These are phyloP conservation scores for Clitocybe nebularis DNA, from an alignment of 1,284 basidiomycete genomes.

Conservation along the genomic window DNA sequence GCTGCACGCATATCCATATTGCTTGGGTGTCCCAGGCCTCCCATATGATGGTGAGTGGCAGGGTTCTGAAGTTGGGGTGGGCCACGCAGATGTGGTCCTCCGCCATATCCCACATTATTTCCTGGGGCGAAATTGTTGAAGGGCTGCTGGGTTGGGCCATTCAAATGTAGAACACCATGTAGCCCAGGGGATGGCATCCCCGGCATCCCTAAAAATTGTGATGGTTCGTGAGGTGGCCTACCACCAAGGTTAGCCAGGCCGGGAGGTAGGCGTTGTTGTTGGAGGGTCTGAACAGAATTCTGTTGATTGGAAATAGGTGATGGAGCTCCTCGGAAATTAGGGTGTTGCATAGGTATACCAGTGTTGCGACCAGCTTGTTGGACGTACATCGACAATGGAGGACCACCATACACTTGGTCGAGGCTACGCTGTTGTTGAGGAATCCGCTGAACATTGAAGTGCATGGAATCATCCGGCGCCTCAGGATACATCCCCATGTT, in stretches of 20 bases:
- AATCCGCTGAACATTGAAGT: constrained; percentile 56
- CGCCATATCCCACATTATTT: constrained; percentile 41
- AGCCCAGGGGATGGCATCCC: constrained; percentile 43
- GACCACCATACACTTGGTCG: constrained; percentile 56
- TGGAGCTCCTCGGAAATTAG: constrained; percentile 64
- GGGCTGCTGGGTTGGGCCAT: constrained; percentile 40
- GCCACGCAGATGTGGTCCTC: constrained; percentile 47
- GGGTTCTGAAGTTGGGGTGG: constrained; percentile 48
- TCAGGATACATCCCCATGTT: constrained; percentile 53
- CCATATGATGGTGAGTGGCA: constrained; percentile 39
- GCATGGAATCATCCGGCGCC: constrained; percentile 55
- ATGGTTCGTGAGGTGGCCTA: constrained; percentile 73
- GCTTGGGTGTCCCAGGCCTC: constrained; percentile 44
- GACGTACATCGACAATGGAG: constrained; percentile 43
- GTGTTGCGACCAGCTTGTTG: constrained; percentile 53
- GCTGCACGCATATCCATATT: constrained; percentile 52
- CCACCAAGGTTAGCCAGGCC: constrained; percentile 79
- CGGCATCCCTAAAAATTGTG: constrained; percentile 56
- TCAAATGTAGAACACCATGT: constrained; percentile 44
- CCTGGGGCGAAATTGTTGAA: constrained; percentile 50
- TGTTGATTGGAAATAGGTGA: constrained; percentile 53
- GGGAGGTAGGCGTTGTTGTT: constrained; percentile 67
- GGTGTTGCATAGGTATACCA: constrained; percentile 55
- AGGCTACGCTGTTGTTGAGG: constrained; percentile 48
- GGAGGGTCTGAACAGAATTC: constrained; percentile 39